Base-by-base conservation (phyloP, 371 early-diverging fungal species). In the Coemansia sp. region DNA sequence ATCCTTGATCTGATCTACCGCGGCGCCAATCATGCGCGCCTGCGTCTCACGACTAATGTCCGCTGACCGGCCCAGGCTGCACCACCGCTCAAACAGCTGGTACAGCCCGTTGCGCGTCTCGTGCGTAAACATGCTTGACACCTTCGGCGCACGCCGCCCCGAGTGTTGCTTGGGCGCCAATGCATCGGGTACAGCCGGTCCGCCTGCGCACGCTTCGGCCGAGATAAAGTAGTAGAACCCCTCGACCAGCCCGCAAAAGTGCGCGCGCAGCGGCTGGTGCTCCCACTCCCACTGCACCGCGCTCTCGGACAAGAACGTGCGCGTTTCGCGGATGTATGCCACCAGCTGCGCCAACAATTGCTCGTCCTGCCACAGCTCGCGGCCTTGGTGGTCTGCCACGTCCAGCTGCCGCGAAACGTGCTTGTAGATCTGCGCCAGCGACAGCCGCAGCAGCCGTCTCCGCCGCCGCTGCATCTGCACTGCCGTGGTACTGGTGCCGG, bases 1-100 rank as follows among this genome's bases (percentile, higher is more conserved):
- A 67, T 92, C 91, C 65, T 87, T 91, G 64, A 86, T 80, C 49
- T 86, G 85, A 36, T 94, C 94, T 55, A 94, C 74, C 0, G 89
- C 87, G 48, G 81, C 76, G 4, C 82, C 69, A 66, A 93, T 88
- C 86, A 92, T 88, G 44, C 84, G 85, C 3, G 82, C 84, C 64
- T 95, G 93, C 0, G 87, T 76, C 4, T 90, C 90, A 1, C 87
- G 80, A 8, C 86, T 84, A 1, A 66, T 44, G n/a, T 78, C 80
- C 0, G 89, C 82, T 42, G 82, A 81, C 39, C 77, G 79, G 1
- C 96, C 95, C 67, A 90, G 87, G 2, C 97, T 92, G 75, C 95
- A 92, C 98, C 98, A 98, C 48, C 88, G 84, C 72, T 94, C 95
- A 80, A 95, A 88, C 66, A 94, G 82, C 60, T 84, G 83, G 78